A percentile compares a stretch with the other conserved stretches of the same genome.
These are phyloP conservation scores for Exophiala aquamarina DNA, from an alignment of 2,329 filamentous ascomycete genomes.

Conservation along the genomic window DNA sequence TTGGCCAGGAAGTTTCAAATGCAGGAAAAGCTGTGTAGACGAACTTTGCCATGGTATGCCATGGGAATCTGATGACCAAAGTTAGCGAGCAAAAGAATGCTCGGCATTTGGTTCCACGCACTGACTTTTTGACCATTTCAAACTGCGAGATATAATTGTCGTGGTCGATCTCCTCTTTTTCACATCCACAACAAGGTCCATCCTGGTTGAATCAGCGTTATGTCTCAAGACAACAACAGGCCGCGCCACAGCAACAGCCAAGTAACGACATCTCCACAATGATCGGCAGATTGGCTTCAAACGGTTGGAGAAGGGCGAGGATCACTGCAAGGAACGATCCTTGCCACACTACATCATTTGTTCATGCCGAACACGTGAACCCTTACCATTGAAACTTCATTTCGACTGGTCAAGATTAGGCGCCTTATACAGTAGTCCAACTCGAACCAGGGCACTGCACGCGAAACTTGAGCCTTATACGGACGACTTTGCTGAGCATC, in stretches of 20 bases:
- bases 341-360: slow-evolving; percentile 6
- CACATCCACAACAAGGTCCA: too few relatives aligned
- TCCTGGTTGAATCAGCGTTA: not conserved
- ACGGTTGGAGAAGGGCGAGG: not conserved
- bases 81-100: too few relatives aligned
- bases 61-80: too few relatives aligned
- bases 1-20: too few relatives aligned
- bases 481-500: not conserved
- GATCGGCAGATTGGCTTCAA: slow-evolving; percentile 1
- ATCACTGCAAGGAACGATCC: slow-evolving; percentile 7
- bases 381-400: not conserved
- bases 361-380: not conserved
- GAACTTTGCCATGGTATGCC: too few relatives aligned
- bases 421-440: not conserved
- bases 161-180: too few relatives aligned
- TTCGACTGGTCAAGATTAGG: not conserved
- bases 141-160: too few relatives aligned
- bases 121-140: too few relatives aligned
- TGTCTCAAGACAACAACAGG: slow-evolving; percentile 4
- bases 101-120: too few relatives aligned
- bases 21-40: too few relatives aligned
- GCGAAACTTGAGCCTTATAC: slow-evolving; percentile 1
- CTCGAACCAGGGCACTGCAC: slow-evolving; percentile 3
- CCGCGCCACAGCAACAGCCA: slow-evolving; percentile 2
- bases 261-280: slow-evolving; percentile 9